Percentiles rank a stretch among this genome's conserved stretches.
Conservation (phyloP, 306 rosid genomes). For the Purshia tridentata region DNA sequence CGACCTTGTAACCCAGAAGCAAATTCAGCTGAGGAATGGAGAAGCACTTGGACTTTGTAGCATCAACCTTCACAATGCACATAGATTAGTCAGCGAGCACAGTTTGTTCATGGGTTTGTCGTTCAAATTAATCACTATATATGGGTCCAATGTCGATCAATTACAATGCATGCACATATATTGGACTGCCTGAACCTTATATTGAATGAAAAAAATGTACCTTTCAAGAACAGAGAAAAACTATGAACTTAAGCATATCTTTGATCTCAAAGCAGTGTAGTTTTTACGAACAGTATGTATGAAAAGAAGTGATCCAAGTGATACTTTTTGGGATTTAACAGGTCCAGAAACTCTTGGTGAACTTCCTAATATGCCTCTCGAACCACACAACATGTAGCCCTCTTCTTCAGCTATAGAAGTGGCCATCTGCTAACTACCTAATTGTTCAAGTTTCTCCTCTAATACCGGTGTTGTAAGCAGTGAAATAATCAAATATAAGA, state of each 20-base stretch:
- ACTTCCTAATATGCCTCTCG: slow-evolving; percentile 12
- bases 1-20: neutral
- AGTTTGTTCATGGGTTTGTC: neutral
- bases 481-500: slow-evolving; percentile 3
- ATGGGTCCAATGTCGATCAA: no score
- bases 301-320: neutral
- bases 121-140: no score
- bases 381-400: slow-evolving; percentile 23
- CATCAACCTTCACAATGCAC: slow-evolving; percentile 4
- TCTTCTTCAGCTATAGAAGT: slow-evolving; percentile 7
- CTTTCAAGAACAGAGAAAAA: slow-evolving; percentile 8
- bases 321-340: slow-evolving; percentile 1
- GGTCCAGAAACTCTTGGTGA: neutral
- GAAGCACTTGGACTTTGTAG: neutral
- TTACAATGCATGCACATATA: no score
- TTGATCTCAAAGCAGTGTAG: neutral
- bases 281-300: neutral
- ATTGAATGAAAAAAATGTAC: neutral
- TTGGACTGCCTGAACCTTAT: no score
- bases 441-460: slow-evolving; percentile 1
- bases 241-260: neutral
- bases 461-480: slow-evolving; percentile 13
- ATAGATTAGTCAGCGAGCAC: neutral
- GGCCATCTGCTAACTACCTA: neutral
- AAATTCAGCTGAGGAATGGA: neutral